A percentile compares a stretch with the other conserved stretches of the same genome.
Conservation (phyloP, 2,329 filamentous ascomycete genomes). For the Trichoderma oligosporum region DNA sequence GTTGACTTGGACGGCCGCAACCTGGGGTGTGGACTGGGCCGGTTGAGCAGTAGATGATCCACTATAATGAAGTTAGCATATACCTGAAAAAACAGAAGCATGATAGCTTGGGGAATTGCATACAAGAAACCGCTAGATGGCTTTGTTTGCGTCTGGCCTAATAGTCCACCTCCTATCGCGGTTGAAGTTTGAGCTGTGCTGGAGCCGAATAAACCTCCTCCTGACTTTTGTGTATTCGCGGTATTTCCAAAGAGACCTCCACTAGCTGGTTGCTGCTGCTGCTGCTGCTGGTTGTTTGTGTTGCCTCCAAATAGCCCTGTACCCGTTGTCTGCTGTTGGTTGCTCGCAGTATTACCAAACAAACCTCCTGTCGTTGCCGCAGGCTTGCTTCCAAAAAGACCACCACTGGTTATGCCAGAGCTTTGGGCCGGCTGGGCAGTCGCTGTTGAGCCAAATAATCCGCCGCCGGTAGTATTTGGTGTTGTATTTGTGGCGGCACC, state of each 20-base stretch:
- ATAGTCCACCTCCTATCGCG: constrained; percentile 27
- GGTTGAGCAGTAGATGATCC: constrained; percentile 32
- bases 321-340: constrained; percentile 27
- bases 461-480: constrained; percentile 24
- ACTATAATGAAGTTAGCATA: constrained; percentile 26
- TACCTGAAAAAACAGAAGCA: not conserved
- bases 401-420: not conserved
- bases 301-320: constrained; percentile 33
- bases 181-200: constrained; percentile 22
- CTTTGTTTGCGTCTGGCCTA: constrained; percentile 36
- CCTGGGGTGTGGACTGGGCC: constrained; percentile 44
- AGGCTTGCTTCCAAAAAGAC: constrained; percentile 20
- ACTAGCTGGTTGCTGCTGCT: constrained; percentile 20
- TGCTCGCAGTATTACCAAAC: constrained; percentile 31
- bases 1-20: constrained; percentile 75
- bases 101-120: constrained; percentile 19
- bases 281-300: constrained; percentile 17
- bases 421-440: constrained; percentile 20
- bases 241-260: constrained; percentile 29
- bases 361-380: constrained; percentile 26
- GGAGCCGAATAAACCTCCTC: constrained; percentile 32
- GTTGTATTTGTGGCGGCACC: constrained; percentile 13
- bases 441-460: constrained; percentile 31
- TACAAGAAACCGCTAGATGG: constrained; percentile 35
- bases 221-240: constrained; percentile 26